Conservation (phyloP, 768 basidiomycete genomes). For the Russula earlei region DNA sequence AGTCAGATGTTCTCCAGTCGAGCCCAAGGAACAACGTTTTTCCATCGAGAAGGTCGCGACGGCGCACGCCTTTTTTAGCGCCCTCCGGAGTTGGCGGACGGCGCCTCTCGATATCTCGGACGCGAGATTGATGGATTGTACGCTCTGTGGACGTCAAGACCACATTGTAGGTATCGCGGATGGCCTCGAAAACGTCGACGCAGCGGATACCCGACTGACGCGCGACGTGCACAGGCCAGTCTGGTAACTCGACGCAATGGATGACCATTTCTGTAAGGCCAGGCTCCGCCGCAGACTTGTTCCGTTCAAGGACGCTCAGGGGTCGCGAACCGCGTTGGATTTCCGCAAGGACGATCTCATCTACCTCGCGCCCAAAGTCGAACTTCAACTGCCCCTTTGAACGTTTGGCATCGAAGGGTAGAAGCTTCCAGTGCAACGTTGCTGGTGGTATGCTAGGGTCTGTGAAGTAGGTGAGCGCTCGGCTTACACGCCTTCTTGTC, state of each 20-base stretch:
- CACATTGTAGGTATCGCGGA: slow-evolving; percentile 40
- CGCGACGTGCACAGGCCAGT: slow-evolving; percentile 36
- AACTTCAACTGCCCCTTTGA: slow-evolving; percentile 36
- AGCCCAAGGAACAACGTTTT: slow-evolving; percentile 47
- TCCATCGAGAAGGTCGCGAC: slow-evolving; percentile 47
- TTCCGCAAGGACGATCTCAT: slow-evolving; percentile 23
- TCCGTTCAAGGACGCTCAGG: slow-evolving; percentile 31
- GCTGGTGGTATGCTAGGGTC: slow-evolving; percentile 28
- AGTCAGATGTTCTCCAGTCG: slow-evolving; percentile 15
- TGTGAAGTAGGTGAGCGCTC: neutral
- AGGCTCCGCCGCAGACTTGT: slow-evolving; percentile 36
- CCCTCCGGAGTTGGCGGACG: slow-evolving; percentile 30
- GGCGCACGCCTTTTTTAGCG: slow-evolving; percentile 37
- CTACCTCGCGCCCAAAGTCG: slow-evolving; percentile 34
- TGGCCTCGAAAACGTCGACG: slow-evolving; percentile 50
- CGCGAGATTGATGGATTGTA: slow-evolving; percentile 20
- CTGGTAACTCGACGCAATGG: slow-evolving; percentile 32
- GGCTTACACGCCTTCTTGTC: neutral
- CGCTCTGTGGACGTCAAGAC: slow-evolving; percentile 39
- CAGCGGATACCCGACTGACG: slow-evolving; percentile 38
- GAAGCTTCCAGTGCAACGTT: slow-evolving; percentile 40
- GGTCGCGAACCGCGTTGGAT: slow-evolving; percentile 22
- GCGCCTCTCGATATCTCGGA: slow-evolving; percentile 29
- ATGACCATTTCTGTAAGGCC: slow-evolving; percentile 42
- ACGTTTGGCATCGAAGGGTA: slow-evolving; percentile 31